Evolutionary conservation across 1,284 basidiomycete genomes (phyloP).

Genomic region (Phenoliferia sp.): DNA sequence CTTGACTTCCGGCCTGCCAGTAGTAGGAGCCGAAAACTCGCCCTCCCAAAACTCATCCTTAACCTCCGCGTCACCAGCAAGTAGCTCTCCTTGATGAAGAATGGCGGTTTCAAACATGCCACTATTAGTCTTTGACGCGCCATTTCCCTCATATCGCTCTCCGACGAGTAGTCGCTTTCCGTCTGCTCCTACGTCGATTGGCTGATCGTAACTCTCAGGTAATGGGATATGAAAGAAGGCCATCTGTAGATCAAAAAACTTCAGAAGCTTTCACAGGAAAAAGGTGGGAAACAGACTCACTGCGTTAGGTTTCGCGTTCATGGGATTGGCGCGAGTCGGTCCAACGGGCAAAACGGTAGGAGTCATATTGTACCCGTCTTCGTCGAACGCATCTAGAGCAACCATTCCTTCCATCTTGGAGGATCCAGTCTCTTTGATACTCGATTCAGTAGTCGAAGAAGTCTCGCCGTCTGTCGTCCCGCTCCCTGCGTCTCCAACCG

Average conservation of each 20-base stretch:
- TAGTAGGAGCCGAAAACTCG: constrained; percentile 21
- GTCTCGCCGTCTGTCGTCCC: no score
- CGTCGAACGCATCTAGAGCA: constrained; percentile 5
- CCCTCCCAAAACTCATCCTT: constrained; percentile 47
- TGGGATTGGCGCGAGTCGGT: constrained; percentile 45
- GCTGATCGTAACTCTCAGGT: constrained; percentile 49
- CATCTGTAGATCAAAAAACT: constrained; percentile 2
- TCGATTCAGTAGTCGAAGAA: no score
- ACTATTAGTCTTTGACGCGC: constrained; percentile 62
- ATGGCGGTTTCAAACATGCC: constrained; percentile 78
- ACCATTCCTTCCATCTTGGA: no score
- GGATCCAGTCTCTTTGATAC: no score
- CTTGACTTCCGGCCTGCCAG: constrained; percentile 60
- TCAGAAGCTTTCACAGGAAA: not conserved
- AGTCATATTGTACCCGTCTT: constrained; percentile 15
- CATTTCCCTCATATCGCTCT: constrained; percentile 55
- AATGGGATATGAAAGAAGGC: constrained; percentile 95
- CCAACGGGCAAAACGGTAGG: constrained; percentile 17
- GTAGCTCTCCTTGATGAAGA: constrained; percentile 53
- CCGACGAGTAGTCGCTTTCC: constrained; percentile 21
- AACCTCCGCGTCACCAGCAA: constrained; percentile 45
- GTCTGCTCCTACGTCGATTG: constrained; percentile 23
- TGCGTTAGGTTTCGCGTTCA: constrained; percentile 78
- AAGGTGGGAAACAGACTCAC: constrained; percentile 41
- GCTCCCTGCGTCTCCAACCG: no score